phyloP scores from a whole-genome alignment of 2,329 filamentous ascomycete species.

The Canariomyces notabilis region DNA sequence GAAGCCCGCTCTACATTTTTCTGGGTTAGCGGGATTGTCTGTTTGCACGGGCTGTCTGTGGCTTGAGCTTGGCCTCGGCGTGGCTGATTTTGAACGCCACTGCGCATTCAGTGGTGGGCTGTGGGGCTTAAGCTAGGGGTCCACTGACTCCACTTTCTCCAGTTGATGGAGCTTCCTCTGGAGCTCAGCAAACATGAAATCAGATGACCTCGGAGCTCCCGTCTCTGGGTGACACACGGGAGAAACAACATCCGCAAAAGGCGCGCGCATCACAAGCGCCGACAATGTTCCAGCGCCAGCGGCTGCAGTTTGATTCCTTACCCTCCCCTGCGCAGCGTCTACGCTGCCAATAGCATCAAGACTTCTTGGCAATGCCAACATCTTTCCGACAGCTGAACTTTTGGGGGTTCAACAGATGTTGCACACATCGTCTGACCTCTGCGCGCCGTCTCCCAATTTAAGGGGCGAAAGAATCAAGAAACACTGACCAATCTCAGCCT shows the following conservation, averaged over 20 bases:
- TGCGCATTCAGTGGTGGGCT: not conserved
- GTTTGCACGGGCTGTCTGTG: not conserved
- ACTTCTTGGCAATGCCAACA: not conserved
- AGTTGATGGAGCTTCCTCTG: not conserved
- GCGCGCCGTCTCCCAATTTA: too few relatives aligned
- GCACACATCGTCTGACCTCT: not conserved
- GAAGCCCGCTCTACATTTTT: not conserved
- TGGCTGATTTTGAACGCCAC: too few relatives aligned
- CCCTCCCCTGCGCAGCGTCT: not conserved
- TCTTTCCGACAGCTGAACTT: not conserved
- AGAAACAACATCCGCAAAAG: not conserved
- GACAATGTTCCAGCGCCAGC: not conserved
- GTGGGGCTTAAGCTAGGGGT: not conserved
- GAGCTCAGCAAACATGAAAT: not conserved
- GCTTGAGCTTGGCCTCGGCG: too few relatives aligned
- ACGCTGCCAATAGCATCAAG: not conserved
- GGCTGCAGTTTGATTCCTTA: not conserved
- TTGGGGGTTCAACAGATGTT: not conserved
- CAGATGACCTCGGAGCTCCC: too few relatives aligned
- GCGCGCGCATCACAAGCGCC: not conserved
- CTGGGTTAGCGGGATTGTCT: not conserved
- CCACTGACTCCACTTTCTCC: not conserved
- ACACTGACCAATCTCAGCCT: too few relatives aligned
- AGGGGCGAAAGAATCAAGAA: too few relatives aligned
- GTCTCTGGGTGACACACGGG: not conserved